A percentile compares a stretch with the other conserved stretches of the same genome.
These are phyloP conservation scores for Rubia peregrina DNA, from an alignment of 305 asterid species.

Conservation along the genomic window DNA sequence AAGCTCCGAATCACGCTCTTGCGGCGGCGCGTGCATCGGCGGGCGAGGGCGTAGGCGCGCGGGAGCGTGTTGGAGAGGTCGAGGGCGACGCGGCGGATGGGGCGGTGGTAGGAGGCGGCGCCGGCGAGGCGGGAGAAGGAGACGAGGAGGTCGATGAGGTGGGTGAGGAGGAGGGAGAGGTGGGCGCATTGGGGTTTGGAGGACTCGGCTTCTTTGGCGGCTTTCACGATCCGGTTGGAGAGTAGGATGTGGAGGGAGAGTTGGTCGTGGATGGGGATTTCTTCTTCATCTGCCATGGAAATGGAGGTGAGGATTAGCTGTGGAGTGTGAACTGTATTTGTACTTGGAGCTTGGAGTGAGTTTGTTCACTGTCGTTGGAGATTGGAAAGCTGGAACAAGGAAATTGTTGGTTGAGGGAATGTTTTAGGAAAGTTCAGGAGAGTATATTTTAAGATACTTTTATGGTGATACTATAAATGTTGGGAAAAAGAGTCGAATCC, in stretches of 20 bases:
- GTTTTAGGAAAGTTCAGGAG: slow-evolving; percentile 2
- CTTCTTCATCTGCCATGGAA: slow-evolving; percentile 20
- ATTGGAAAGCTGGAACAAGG: not conserved
- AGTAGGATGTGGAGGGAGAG: slow-evolving; percentile 52
- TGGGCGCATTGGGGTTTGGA: slow-evolving; percentile 38
- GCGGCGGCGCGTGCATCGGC: slow-evolving; percentile 39
- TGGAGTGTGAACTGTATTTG: not conserved
- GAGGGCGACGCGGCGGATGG: slow-evolving; percentile 49
- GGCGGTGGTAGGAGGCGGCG: slow-evolving; percentile 47
- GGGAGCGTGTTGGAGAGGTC: slow-evolving; percentile 44
- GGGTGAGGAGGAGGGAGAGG: slow-evolving; percentile 34
- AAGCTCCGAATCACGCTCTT: slow-evolving; percentile 50
- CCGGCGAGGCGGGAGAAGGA: slow-evolving; percentile 44
- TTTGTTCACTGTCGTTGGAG: not conserved
- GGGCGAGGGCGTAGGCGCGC: slow-evolving; percentile 45
- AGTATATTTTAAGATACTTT: not conserved
- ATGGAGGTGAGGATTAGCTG: not conserved
- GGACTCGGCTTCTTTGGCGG: slow-evolving; percentile 48
- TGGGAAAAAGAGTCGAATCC: not conserved
- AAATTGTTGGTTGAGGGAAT: not conserved
- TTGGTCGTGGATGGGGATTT: slow-evolving; percentile 40
- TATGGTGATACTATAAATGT: not conserved
- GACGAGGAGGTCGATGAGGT: slow-evolving; percentile 43
- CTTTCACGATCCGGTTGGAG: slow-evolving; percentile 43
- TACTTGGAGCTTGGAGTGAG: not conserved